Evolutionary conservation across 768 basidiomycete species (phyloP), one percentile per base, ranked within the genome.

Genomic region (Termitomyces sp.): DNA sequence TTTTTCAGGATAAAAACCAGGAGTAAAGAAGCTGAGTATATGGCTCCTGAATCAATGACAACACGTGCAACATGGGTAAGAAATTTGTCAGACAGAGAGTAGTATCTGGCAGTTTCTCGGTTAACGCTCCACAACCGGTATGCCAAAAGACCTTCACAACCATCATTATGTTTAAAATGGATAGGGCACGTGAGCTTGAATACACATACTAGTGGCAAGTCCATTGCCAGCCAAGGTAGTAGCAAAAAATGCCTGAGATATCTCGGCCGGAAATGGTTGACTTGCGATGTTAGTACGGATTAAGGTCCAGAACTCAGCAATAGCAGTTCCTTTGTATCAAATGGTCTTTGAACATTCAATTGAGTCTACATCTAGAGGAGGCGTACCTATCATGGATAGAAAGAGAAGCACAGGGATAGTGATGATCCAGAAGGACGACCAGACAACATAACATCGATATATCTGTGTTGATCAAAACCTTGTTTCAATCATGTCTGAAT

Each of bases 361-460:
- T n/a, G n/a, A n/a, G n/a, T n/a, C n/a, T n/a, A n/a, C n/a, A n/a
- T n/a, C n/a, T n/a, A 33, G 3, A 2, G 11, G 11, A 15, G 13
- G 13, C 33, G 3, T 35, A 35, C 33, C 33, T 15, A 35, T 12
- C 2, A 3, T 35, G 4, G 33, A 3, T 15, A 35, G 33, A 7
- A 3, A 35, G 13, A 7, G 11, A 13, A 35, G 33, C 3, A 35
- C 11, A 15, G 33, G 33, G 2, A 35, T 13, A 15, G 10, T 20
- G 3, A 47, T 12, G 29, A 47, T 33, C 11, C 46, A 18, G 3
- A 32, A 11, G 9, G 43, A 46, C 3, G 52, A 35, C 43, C 43
- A 53, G n/a, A 53, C 52, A 22, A 53, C 33, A 45, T 53, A 53
- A 16, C 52, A 53, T n/a, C 52, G 43, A 16, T 53, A 53, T 27